Evolutionary conservation across 2,329 filamentous ascomycete genomes (phyloP), one percentile per base, ranked within the genome.

Genomic region (Colletotrichum godetiae): DNA sequence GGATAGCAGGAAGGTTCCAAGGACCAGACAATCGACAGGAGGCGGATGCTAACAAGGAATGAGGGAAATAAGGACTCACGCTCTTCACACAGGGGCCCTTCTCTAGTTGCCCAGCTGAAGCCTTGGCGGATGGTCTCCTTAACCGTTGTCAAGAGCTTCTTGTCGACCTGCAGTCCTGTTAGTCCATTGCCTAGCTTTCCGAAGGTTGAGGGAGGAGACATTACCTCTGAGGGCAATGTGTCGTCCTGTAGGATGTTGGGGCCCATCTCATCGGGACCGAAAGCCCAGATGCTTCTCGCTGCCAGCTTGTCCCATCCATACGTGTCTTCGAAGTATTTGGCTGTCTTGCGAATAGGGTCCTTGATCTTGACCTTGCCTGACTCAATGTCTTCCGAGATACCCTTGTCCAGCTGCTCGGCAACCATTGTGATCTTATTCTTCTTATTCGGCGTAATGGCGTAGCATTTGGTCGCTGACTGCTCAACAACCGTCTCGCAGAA

Each of bases 391-490:
- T 94, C 92, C 5, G 96, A 95, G 75, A 99, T 97, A 19, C 97
- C 97, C 78, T 97, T 94, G 77, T 99, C 97, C 15, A 99, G 86
- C 42, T 97, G 96, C 82, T 99, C 97, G 4, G 97, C 97, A 70
- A 98, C 94, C 94, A 99, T 98, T 46, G 97, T 98, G 79, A 99
- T 93, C 83, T 97, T 98, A 86, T 99, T 99, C 87, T 98, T 98
- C 86, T 99, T 99, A 86, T 99, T 99, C 2, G 97, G 97, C 2
- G 97, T 98, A 77, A 98, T 92, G 27, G 97, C 96, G 82, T 98
- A 99, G 85, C 97, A 99, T 84, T 98, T 98, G 73, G 97, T 98
- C 24, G 95, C 95, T 22, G 95, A 98, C 77, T 97, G 97, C 82
- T 99, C 97, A 49, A 98, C 95, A 31, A 98, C 96, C 0, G 97